Evolutionary conservation across 2,329 filamentous ascomycete genomes (phyloP).

Genomic region (Alternaria arborescens): DNA sequence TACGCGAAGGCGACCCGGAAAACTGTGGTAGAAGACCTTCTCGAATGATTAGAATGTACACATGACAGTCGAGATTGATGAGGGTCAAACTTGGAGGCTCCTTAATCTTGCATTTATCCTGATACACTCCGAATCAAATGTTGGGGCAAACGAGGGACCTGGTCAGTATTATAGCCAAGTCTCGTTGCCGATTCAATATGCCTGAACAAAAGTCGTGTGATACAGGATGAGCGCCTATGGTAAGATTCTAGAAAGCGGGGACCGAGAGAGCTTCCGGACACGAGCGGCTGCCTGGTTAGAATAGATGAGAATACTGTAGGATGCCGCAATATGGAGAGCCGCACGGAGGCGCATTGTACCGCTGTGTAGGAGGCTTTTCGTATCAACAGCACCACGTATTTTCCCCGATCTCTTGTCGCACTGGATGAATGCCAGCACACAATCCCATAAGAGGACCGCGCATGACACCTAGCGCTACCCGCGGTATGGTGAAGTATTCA

Average conservation of each 20-base stretch:
- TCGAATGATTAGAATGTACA: slow-evolving; percentile 31
- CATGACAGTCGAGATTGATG: slow-evolving; percentile 35
- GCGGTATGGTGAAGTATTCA: background rate
- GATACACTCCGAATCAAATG: slow-evolving; percentile 23
- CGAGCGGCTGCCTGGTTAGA: background rate
- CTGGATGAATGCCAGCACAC: background rate
- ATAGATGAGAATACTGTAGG: slow-evolving; percentile 3
- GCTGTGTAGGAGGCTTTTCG: background rate
- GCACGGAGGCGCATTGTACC: background rate
- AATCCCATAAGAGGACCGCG: background rate
- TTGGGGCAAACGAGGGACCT: slow-evolving; percentile 14
- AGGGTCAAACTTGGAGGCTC: slow-evolving; percentile 33
- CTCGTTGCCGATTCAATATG: slow-evolving; percentile 16
- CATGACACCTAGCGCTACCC: background rate
- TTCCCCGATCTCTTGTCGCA: background rate
- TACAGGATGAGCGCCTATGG: slow-evolving; percentile 15
- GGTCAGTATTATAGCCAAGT: slow-evolving; percentile 14
- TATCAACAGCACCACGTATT: background rate
- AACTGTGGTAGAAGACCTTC: slow-evolving; percentile 25
- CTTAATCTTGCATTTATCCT: slow-evolving; percentile 35
- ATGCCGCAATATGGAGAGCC: background rate
- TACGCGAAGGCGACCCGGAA: slow-evolving; percentile 24
- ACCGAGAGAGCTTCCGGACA: slow-evolving; percentile 8
- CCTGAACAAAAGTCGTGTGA: slow-evolving; percentile 6
- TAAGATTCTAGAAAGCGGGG: slow-evolving; percentile 34